A percentile compares a stretch with the other conserved stretches of the same genome.
phyloP scores from a whole-genome alignment of 2,329 filamentous ascomycete genomes.

The Graphilbum fragrans region DNA sequence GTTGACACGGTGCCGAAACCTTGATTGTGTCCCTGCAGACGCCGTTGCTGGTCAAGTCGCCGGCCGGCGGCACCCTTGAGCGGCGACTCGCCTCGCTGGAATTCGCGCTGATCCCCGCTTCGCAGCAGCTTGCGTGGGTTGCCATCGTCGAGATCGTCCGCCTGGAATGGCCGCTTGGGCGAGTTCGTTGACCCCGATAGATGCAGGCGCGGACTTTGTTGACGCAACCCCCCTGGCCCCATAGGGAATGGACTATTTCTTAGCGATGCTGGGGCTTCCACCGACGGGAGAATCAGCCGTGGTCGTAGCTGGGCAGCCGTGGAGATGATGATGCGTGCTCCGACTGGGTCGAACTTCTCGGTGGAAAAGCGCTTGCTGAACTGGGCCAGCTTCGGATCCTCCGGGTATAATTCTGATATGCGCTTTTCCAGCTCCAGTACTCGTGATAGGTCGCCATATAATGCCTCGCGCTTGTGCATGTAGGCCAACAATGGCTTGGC shows the following conservation, averaged over 20 bases:
- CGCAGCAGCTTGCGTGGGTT: slow-evolving; percentile 75
- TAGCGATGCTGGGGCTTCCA: slow-evolving; percentile 32
- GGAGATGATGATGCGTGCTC: slow-evolving; percentile 72
- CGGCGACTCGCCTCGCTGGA: slow-evolving; percentile 80
- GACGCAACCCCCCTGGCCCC: slow-evolving; percentile 11
- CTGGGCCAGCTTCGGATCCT: slow-evolving; percentile 63
- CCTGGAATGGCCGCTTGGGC: slow-evolving; percentile 48
- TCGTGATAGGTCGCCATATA: slow-evolving; percentile 85
- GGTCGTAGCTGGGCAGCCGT: slow-evolving; percentile 65
- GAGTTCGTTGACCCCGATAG: slow-evolving; percentile 27
- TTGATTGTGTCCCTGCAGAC: slow-evolving; percentile 37
- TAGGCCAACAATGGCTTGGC: slow-evolving; percentile 80
- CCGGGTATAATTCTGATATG: slow-evolving; percentile 87
- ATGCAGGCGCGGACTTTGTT: slow-evolving; percentile 7
- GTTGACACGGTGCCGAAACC: slow-evolving; percentile 17
- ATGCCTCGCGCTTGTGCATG: slow-evolving; percentile 90
- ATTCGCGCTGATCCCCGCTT: slow-evolving; percentile 59
- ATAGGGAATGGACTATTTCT: slow-evolving; percentile 30
- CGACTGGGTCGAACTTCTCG: slow-evolving; percentile 68
- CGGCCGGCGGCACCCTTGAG: slow-evolving; percentile 83
- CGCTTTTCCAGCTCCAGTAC: slow-evolving; percentile 83
- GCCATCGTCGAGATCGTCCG: slow-evolving; percentile 61
- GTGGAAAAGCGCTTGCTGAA: slow-evolving; percentile 68
- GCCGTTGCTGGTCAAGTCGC: slow-evolving; percentile 65
- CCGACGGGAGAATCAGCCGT: slow-evolving; percentile 29